A percentile compares a stretch with the other conserved stretches of the same genome.
Conservation (phyloP, 176 grass and related monocot species). For the Leersia perrieri region DNA sequence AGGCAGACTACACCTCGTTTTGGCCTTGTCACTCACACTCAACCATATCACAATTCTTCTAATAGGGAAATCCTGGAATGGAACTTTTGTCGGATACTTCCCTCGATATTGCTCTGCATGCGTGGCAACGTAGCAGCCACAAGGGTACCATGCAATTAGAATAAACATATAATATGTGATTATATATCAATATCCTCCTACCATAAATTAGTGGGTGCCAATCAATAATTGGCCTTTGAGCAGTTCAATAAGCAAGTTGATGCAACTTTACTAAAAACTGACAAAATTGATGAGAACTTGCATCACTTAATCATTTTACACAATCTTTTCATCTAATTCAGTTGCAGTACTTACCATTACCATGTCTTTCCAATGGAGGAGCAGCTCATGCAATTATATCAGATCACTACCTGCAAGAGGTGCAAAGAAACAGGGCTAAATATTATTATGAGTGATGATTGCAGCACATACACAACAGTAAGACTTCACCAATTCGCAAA, state of each 20-base stretch:
- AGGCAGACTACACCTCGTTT: background rate
- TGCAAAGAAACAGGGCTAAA: constrained; percentile 17
- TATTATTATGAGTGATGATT: background rate
- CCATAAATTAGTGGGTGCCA: constrained; percentile 16
- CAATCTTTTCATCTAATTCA: background rate
- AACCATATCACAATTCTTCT: background rate
- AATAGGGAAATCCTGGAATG: background rate
- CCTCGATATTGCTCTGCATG: background rate
- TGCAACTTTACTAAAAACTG: background rate
- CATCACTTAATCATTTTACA: background rate
- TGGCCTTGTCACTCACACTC: constrained; percentile 4
- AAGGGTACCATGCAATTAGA: background rate
- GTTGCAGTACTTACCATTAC: background rate
- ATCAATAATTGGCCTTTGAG: constrained; percentile 22
- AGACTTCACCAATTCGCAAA: constrained; percentile 5
- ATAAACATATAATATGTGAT: background rate
- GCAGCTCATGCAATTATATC: background rate
- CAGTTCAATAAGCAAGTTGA: constrained; percentile 13
- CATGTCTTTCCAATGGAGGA: background rate
- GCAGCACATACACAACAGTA: background rate
- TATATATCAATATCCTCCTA: constrained; percentile 28
- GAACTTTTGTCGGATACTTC: background rate
- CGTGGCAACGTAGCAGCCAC: background rate
- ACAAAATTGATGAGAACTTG: background rate
- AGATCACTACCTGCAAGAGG: constrained; percentile 24